Conservation (phyloP, 2,329 filamentous ascomycete genomes). For the Diaporthe destruens region DNA sequence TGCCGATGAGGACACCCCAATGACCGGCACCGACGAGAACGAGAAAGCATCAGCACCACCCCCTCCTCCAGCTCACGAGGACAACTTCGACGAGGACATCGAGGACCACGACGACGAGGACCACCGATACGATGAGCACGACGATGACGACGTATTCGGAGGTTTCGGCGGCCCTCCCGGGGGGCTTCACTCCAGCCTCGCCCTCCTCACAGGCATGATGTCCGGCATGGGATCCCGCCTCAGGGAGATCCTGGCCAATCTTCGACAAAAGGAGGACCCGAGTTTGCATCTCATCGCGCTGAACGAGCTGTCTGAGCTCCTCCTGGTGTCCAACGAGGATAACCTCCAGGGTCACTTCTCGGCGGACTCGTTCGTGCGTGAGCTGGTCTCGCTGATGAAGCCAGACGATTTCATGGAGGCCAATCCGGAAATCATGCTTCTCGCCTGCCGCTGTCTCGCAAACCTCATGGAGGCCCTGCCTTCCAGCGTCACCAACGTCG, state of each 20-base stretch:
- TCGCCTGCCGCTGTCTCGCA: constrained; percentile 94
- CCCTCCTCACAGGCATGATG: constrained; percentile 93
- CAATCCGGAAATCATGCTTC: constrained; percentile 96
- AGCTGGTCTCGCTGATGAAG: constrained; percentile 92
- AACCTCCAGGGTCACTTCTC: constrained; percentile 95
- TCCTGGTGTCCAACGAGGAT: constrained; percentile 96
- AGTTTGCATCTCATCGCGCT: constrained; percentile 92
- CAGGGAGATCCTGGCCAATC: constrained; percentile 79
- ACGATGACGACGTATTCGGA: constrained; percentile 75
- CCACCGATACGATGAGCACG: constrained; percentile 62
- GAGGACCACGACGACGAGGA: constrained; percentile 68
- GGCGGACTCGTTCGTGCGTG: constrained; percentile 94
- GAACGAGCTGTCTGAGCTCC: constrained; percentile 91
- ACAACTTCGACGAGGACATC: constrained; percentile 57
- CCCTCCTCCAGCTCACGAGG: constrained; percentile 59
- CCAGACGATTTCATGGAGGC: constrained; percentile 87
- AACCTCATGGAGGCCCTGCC: constrained; percentile 98
- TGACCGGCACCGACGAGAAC: constrained; percentile 76
- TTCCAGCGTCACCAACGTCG: constrained; percentile 92
- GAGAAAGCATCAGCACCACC: constrained; percentile 57
- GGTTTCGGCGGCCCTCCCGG: constrained; percentile 77
- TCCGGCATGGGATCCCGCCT: constrained; percentile 84
- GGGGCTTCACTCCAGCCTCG: constrained; percentile 82
- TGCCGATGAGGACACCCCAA: constrained; percentile 72
- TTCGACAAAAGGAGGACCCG: constrained; percentile 86